Evolutionary conservation across 345 rosid genomes (phyloP), one percentile per base, ranked within the genome.

Genomic region (Turnera subulata): DNA sequence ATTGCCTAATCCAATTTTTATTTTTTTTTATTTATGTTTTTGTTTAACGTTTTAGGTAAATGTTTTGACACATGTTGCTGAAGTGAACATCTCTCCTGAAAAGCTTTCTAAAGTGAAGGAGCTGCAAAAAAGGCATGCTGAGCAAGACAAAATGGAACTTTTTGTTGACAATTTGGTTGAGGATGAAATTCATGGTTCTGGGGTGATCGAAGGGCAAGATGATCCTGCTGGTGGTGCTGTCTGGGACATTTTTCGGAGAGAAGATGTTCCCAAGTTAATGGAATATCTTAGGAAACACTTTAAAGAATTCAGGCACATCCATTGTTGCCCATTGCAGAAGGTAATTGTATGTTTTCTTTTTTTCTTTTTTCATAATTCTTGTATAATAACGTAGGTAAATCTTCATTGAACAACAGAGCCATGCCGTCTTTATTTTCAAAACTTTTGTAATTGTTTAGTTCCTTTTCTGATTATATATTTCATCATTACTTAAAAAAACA

Each of bases 221-320:
- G 45, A 5, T 40, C 3, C 15, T 40, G 45, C 2, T 40, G 14
- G 2, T 40, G 91, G 88, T 38, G 95, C 96, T 49, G 60, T 85
- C 6, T 81, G 95, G 85, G 86, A 85, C 66, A 84, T 88, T 63
- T 88, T 84, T 66, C 82, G 82, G 51, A 79, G 88, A 69, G 65
- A 85, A 74, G 92, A 84, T 77, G 84, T 75, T 57, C 73, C 81
- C 17, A 88, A 79, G 74, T 67, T 91, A 67, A 70, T 78, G 73
- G 70, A 69, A 16, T 91, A 80, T 74, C 84, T 85, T 42, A 49
- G 46, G 38, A 80, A 70, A 69, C 92, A 91, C 72, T 71, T 74
- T 64, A 78, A 62, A 26, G 96, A 91, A 73, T 91, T 91, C 73
- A 74, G 96, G 66, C 90, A 85, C 69, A 68, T 59, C 54, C 58